Percentiles rank a stretch among this genome's conserved stretches.
phyloP scores from a whole-genome alignment of 257 asterid species.

The Fraxinus quadrangulata region DNA sequence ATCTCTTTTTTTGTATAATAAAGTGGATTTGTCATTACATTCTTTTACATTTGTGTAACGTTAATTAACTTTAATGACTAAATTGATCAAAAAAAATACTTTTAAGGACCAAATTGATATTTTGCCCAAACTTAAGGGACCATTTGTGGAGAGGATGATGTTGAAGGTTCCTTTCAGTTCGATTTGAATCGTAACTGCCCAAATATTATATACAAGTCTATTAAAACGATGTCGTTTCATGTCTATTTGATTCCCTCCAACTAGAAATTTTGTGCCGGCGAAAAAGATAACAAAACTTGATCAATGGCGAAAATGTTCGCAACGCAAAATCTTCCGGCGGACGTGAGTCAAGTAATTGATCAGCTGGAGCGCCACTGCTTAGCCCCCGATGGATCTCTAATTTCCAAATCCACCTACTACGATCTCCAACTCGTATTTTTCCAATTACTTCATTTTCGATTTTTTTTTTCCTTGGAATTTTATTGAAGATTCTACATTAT shows the following conservation, averaged over 20 bases:
- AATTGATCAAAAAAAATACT: no score
- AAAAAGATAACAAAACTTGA: not conserved
- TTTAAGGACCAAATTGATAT: no score
- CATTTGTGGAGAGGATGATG: no score
- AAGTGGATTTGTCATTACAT: no score
- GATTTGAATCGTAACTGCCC: not conserved
- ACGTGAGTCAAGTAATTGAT: constrained; percentile 71
- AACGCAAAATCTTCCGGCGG: constrained; percentile 71
- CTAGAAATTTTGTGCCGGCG: constrained; percentile 26
- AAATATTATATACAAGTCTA: not conserved
- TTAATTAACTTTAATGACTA: no score
- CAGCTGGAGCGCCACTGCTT: constrained; percentile 95
- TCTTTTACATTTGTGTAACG: no score
- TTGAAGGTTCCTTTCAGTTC: no score
- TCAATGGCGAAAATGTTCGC: constrained; percentile 58
- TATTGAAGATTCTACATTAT: constrained; percentile 13
- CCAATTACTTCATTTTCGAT: constrained; percentile 14
- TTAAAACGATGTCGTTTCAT: constrained; percentile 21
- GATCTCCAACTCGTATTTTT: constrained; percentile 75
- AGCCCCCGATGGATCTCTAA: constrained; percentile 94
- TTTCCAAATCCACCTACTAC: constrained; percentile 80
- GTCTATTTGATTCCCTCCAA: not conserved
- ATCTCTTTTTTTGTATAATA: no score
- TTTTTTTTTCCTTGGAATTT: not conserved
- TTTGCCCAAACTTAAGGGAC: no score